A percentile compares a stretch with the other conserved stretches of the same genome.
phyloP scores from a whole-genome alignment of 2,329 filamentous ascomycete species.

The Zasmidium cellare region DNA sequence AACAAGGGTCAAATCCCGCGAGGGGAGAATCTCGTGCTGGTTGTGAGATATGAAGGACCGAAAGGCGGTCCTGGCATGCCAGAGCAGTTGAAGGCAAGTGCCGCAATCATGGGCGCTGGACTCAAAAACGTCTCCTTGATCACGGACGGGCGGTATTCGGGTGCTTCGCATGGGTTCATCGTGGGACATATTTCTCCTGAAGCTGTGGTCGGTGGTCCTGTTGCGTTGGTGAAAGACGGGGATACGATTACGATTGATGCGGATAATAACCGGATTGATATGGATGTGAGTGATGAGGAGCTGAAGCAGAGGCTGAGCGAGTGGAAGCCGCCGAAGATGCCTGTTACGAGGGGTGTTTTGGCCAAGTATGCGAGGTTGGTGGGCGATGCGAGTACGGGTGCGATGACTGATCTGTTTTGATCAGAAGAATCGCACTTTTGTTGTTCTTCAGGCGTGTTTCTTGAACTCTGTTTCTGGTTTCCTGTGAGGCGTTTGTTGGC shows the following conservation, averaged over 20 bases:
- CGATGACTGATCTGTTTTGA: constrained; percentile 75
- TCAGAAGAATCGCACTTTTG: background rate
- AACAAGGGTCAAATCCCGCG: constrained; percentile 68
- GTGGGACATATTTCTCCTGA: constrained; percentile 92
- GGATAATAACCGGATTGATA: constrained; percentile 68
- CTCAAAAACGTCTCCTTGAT: constrained; percentile 86
- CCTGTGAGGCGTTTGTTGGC: too few species aligned
- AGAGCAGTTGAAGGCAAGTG: constrained; percentile 84
- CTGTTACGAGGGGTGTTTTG: constrained; percentile 77
- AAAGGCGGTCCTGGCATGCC: constrained; percentile 96
- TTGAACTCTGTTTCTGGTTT: too few species aligned
- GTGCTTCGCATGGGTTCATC: constrained; percentile 88
- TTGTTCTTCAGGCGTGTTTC: too few species aligned
- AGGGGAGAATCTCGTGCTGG: constrained; percentile 79
- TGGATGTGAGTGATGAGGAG: constrained; percentile 72
- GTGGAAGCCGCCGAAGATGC: constrained; percentile 71
- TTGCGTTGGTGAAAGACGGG: constrained; percentile 77
- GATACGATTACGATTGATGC: constrained; percentile 87
- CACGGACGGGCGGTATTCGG: constrained; percentile 87
- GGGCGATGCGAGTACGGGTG: constrained; percentile 87
- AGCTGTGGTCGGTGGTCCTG: constrained; percentile 83
- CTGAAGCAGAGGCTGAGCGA: constrained; percentile 61
- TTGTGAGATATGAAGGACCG: constrained; percentile 91
- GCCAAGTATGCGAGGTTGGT: constrained; percentile 89
- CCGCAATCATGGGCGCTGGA: constrained; percentile 89